A percentile compares a stretch with the other conserved stretches of the same genome.
These are phyloP conservation scores for Gossypium herbaceum DNA, from an alignment of 345 rosid genomes.

Conservation along the genomic window DNA sequence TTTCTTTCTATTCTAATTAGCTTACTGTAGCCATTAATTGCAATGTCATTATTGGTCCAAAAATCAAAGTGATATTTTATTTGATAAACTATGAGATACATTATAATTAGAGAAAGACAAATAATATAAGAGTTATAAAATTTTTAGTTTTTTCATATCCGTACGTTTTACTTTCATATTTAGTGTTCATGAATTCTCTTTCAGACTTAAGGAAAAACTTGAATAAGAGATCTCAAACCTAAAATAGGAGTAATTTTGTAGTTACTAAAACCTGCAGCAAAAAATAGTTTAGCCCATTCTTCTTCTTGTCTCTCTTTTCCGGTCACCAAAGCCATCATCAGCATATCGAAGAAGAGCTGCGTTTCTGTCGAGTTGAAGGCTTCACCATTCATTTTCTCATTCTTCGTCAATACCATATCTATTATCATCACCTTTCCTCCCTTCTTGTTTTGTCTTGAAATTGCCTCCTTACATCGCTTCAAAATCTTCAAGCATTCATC, in stretches of 20 bases:
- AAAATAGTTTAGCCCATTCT: slow-evolving; percentile 4
- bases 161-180: too few relatives aligned
- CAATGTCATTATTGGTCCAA: too few relatives aligned
- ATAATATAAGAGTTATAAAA: too few relatives aligned
- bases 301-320: neutral
- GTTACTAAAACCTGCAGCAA: neutral
- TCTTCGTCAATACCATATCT: neutral
- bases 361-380: neutral
- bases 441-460: neutral
- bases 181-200: too few relatives aligned
- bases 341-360: slow-evolving; percentile 6
- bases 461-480: slow-evolving; percentile 8
- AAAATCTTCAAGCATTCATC: neutral
- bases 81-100: too few relatives aligned
- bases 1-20: too few relatives aligned
- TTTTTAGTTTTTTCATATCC: too few relatives aligned
- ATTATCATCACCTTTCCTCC: neutral
- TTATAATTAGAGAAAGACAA: too few relatives aligned
- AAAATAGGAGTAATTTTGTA: neutral
- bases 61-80: too few relatives aligned
- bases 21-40: too few relatives aligned
- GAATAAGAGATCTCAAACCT: slow-evolving; percentile 12
- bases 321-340: neutral
- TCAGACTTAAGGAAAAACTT: neutral
- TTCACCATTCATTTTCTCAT: neutral